Evolutionary conservation across 352 stramenopile genomes (phyloP).

Genomic region (Halophytophthora batemanensis): DNA sequence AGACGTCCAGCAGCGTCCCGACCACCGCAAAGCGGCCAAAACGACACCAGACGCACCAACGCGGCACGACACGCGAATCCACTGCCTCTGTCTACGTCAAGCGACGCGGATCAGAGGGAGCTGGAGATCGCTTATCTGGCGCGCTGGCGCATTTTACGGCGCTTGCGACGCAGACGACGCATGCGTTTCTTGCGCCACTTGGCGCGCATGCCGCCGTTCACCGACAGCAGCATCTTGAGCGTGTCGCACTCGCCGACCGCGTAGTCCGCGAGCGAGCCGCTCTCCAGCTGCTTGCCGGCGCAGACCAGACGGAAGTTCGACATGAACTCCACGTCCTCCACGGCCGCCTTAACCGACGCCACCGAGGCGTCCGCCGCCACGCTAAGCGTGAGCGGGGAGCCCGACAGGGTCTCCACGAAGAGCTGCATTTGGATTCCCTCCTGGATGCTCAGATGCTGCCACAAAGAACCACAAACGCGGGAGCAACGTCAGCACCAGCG

Average conservation of each 20-base stretch:
- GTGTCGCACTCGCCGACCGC: conserved; percentile 90
- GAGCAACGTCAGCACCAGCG: background rate
- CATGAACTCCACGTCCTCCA: conserved; percentile 95
- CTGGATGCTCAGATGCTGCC: conserved; percentile 92
- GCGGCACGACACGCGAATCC: too few species aligned
- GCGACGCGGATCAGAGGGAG: conserved; percentile 7
- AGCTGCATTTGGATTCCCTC: conserved; percentile 92
- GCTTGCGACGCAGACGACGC: conserved; percentile 96
- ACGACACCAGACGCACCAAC: too few species aligned
- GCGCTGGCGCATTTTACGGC: conserved; percentile 98
- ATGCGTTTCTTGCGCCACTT: conserved; percentile 99
- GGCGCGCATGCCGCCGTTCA: conserved; percentile 93
- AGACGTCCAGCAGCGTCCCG: too few species aligned
- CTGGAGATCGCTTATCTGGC: conserved; percentile 90
- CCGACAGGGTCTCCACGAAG: conserved; percentile 90
- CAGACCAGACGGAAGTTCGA: conserved; percentile 90
- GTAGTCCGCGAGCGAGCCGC: conserved; percentile 90
- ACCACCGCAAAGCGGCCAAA: too few species aligned
- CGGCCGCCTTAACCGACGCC: conserved; percentile 90
- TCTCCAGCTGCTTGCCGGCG: conserved; percentile 74
- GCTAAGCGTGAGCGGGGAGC: conserved; percentile 74
- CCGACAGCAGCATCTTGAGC: conserved; percentile 89
- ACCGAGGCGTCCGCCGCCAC: conserved; percentile 89
- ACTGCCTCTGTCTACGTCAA: too few species aligned
- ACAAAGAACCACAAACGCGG: conserved; percentile 2